These are phyloP conservation scores for Colletotrichum somersetense DNA, from an alignment of 2,329 filamentous ascomycete genomes.

Conservation along the genomic window DNA sequence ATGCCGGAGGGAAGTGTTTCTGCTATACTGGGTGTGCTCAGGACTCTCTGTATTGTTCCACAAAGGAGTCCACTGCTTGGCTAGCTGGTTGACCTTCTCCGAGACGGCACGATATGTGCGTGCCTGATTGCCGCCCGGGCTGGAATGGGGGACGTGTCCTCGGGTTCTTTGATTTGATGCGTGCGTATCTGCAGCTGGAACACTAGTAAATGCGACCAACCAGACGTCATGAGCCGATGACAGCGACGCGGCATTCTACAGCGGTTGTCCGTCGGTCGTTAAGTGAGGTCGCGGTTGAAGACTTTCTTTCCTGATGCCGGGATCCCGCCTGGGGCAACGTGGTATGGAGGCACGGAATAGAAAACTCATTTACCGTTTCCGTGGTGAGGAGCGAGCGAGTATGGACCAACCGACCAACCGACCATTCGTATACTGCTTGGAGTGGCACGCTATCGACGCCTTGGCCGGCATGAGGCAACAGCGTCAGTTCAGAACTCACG, in stretches of 20 bases:
- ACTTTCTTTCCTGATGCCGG: slow-evolving; percentile 14
- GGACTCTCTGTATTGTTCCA: slow-evolving; percentile 2
- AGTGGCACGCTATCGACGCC: slow-evolving; percentile 21
- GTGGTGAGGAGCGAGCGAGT: slow-evolving; percentile 25
- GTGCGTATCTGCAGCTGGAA: slow-evolving; percentile 5
- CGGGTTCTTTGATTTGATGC: slow-evolving; percentile 9
- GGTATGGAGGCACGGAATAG: slow-evolving; percentile 19
- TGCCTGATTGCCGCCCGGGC: slow-evolving; percentile 17
- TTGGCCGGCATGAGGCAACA: slow-evolving; percentile 23
- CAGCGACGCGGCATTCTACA: slow-evolving; percentile 1
- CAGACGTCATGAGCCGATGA: slow-evolving; percentile 27
- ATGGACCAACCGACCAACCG: background rate
- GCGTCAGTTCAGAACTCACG: slow-evolving; percentile 2
- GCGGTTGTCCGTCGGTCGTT: slow-evolving; percentile 16
- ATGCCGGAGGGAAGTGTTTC: slow-evolving; percentile 18
- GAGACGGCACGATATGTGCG: background rate
- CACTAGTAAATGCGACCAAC: slow-evolving; percentile 1
- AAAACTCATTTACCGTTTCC: slow-evolving; percentile 36
- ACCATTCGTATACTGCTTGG: slow-evolving; percentile 2
- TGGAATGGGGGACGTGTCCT: background rate
- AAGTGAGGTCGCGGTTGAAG: slow-evolving; percentile 25
- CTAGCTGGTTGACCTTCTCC: background rate
- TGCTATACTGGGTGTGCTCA: slow-evolving; percentile 14
- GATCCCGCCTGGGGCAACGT: slow-evolving; percentile 17
- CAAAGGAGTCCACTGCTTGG: background rate